Evolutionary conservation across 2,329 filamentous ascomycete species (phyloP), one percentile per base, ranked within the genome.

Genomic region (Talaromyces sp.): DNA sequence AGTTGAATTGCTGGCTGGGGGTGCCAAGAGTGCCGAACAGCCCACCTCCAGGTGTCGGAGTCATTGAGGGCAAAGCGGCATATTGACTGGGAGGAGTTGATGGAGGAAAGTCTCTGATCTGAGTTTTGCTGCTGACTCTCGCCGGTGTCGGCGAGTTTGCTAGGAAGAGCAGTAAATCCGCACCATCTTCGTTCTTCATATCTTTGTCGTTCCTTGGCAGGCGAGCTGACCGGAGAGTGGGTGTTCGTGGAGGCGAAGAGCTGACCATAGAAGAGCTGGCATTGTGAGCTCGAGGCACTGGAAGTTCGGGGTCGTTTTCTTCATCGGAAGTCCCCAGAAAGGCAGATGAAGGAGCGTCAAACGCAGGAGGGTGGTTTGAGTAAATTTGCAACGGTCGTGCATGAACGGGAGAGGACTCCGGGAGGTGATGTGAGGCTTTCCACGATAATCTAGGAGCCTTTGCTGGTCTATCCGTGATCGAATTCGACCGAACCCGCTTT

Each of bases 101-200:
- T 1, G 89, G 89, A 31, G 88, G 87, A 66, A 84, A 82, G 54
- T 81, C 80, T 63, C 83, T 81, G 52, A 78, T 77, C 13, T 81
- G 77, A 35, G 72, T 67, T 69, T 80, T 85, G 31, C 78, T 78
- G 27, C 78, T 78, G 27, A 83, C 82, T 62, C 89, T 87, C 56
- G 91, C 92, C 0, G 93, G 92, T 0, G 93, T 96, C 0, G 95
- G 95, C 7, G 94, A 98, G 60, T 92, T 92, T 58, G 93, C 93
- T 16, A 98, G 86, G 76, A 94, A 97, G 45, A 94, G 82, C 27
- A 95, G 81, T 43, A 94, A 79, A 75, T 92, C 91, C 16, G 90
- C 91, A 35, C 92, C 93, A 73, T 97, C 91, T 73, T 95, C 89
- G 66, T 89, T 89, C 27, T 85, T 83, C 56, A 79, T 82, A 60